Percentiles rank a stretch among this genome's conserved stretches.
phyloP scores from a whole-genome alignment of 1,139 yeast species.

The Blastobotrys buckinghamii region DNA sequence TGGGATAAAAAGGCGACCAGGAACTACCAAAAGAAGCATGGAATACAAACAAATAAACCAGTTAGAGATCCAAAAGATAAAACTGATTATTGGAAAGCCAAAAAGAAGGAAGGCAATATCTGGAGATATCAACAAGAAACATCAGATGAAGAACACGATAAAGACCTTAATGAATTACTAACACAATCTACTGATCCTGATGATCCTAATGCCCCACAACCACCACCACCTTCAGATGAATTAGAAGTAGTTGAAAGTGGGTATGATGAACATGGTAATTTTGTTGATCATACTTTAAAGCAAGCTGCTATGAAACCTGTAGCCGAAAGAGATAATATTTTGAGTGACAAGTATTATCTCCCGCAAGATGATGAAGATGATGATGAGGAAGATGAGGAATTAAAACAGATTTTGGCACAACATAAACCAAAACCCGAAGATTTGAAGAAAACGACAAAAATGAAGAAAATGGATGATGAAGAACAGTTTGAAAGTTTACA shows the following conservation, averaged over 20 bases:
- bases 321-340: neutral
- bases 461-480: slow-evolving; percentile 12
- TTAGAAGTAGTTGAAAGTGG: neutral
- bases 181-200: neutral
- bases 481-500: slow-evolving; percentile 20
- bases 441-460: neutral
- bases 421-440: neutral
- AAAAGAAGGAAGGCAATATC: slow-evolving; percentile 9
- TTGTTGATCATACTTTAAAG: slow-evolving; percentile 6
- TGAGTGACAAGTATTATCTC: slow-evolving; percentile 3
- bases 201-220: too few species aligned
- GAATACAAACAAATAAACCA: slow-evolving; percentile 14
- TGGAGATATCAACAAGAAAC: slow-evolving; percentile 13
- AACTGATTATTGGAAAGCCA: slow-evolving; percentile 9
- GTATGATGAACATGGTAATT: slow-evolving; percentile 4
- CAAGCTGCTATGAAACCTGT: slow-evolving; percentile 9
- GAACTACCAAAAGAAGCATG: slow-evolving; percentile 24
- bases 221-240: too few species aligned
- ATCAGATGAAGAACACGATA: slow-evolving; percentile 3
- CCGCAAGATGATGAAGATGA: slow-evolving; percentile 9
- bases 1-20: slow-evolving; percentile 27
- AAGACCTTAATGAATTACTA: slow-evolving; percentile 7
- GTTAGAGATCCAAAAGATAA: slow-evolving; percentile 3
- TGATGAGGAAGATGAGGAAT: slow-evolving; percentile 10
- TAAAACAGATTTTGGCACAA: neutral